Conservation (phyloP, 495 filamentous ascomycete species). For the Neurospora discreta region DNA sequence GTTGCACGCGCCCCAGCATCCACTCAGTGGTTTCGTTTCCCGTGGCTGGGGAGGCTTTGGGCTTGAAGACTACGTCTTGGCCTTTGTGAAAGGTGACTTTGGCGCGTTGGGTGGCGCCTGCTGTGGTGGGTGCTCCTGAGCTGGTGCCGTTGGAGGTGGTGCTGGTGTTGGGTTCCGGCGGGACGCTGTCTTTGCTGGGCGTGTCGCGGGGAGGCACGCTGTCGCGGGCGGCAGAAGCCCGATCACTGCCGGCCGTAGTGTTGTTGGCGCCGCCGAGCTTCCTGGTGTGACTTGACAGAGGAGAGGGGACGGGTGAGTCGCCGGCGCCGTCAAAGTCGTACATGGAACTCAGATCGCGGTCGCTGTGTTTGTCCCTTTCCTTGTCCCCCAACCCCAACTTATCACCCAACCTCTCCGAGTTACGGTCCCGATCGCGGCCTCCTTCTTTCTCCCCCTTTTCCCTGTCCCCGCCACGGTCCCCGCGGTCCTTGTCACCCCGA, state of each 20-base stretch:
- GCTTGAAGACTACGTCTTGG: constrained; percentile 80
- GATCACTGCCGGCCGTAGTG: constrained; percentile 39
- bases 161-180: constrained; percentile 26
- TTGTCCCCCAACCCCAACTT: neutral
- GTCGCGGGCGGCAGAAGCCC: constrained; percentile 22
- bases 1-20: constrained; percentile 83
- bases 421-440: constrained; percentile 24
- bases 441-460: neutral
- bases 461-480: neutral
- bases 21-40: constrained; percentile 60
- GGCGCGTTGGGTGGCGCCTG: constrained; percentile 23
- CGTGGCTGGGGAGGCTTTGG: constrained; percentile 48
- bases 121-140: neutral
- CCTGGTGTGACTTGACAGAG: constrained; percentile 32
- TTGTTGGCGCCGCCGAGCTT: constrained; percentile 40
- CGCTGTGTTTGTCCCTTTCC: constrained; percentile 11
- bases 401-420: constrained; percentile 16
- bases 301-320: constrained; percentile 61
- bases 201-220: constrained; percentile 38
- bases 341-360: constrained; percentile 42
- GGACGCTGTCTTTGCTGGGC: constrained; percentile 34
- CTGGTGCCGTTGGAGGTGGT: neutral
- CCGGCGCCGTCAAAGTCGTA: constrained; percentile 59
- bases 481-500: neutral
- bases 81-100: constrained; percentile 50